Evolutionary conservation across 805 yeast genomes (phyloP).

Genomic region (Scheffersomyces spartinae): DNA sequence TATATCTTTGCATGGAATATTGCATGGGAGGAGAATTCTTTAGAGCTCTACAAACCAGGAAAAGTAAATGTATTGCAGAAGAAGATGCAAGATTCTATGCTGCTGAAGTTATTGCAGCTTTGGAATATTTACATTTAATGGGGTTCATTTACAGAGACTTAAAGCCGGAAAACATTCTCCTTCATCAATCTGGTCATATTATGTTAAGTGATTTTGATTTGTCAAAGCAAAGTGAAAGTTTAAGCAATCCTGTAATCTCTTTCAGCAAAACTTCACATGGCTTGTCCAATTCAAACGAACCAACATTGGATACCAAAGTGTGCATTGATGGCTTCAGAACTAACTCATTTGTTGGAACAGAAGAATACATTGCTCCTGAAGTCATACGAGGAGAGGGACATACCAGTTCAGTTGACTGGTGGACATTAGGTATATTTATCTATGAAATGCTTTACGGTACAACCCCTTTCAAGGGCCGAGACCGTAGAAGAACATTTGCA

Average conservation of each 20-base stretch:
- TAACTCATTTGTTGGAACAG: constrained; percentile 97
- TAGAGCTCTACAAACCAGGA: constrained; percentile 87
- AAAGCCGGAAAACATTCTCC: constrained; percentile 88
- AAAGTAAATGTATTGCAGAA: constrained; percentile 75
- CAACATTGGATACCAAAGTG: constrained; percentile 82
- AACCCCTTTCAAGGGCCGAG: constrained; percentile 92
- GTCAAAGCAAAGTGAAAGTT: constrained; percentile 74
- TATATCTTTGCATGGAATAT: constrained; percentile 94
- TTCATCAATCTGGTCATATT: constrained; percentile 96
- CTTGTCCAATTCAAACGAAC: constrained; percentile 30
- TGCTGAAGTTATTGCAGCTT: constrained; percentile 93
- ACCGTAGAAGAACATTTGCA: constrained; percentile 80
- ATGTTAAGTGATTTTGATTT: constrained; percentile 96
- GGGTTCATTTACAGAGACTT: constrained; percentile 95
- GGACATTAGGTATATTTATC: constrained; percentile 91
- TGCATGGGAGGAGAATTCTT: constrained; percentile 99
- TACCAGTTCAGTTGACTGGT: constrained; percentile 98
- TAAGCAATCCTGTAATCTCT: constrained; percentile 65
- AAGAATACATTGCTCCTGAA: constrained; percentile 97
- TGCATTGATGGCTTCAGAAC: constrained; percentile 95
- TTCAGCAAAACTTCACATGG: constrained; percentile 18
- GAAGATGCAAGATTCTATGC: constrained; percentile 89
- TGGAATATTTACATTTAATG: constrained; percentile 91
- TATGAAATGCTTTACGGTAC: constrained; percentile 94
- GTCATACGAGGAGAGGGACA: constrained; percentile 96